These are phyloP conservation scores for Ophiostoma sp. DNA, from an alignment of 2,329 filamentous ascomycete species.

Conservation along the genomic window DNA sequence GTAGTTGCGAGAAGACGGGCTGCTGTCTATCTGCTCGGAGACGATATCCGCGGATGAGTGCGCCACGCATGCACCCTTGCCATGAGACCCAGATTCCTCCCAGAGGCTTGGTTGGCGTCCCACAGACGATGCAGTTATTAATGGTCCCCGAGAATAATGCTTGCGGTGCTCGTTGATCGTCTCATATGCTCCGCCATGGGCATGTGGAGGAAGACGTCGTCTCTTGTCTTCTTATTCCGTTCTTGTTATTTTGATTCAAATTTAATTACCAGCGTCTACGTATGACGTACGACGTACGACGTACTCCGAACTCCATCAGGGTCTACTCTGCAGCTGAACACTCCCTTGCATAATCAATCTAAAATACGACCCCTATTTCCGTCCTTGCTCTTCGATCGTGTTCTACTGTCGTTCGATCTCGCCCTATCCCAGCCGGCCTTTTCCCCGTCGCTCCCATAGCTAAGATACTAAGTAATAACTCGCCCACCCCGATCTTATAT, in stretches of 20 bases:
- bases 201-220: neutral
- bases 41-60: neutral
- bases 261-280: too few relatives aligned
- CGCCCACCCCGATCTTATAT: conserved; percentile 8
- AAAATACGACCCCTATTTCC: neutral
- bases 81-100: neutral
- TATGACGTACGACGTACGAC: too few relatives aligned
- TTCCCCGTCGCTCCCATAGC: neutral
- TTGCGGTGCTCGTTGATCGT: neutral
- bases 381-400: neutral
- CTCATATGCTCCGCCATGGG: neutral
- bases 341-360: neutral
- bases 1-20: too few relatives aligned
- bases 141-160: neutral
- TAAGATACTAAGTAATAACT: neutral
- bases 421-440: neutral
- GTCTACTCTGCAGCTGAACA: too few relatives aligned
- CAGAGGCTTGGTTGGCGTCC: neutral
- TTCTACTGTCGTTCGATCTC: neutral
- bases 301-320: too few relatives aligned
- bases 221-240: too few relatives aligned
- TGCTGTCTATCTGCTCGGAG: too few relatives aligned
- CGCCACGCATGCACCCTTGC: neutral
- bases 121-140: neutral
- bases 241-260: too few relatives aligned